Base-by-base conservation (phyloP, 2,329 filamentous ascomycete species). In the Arthrocladium fulminans region DNA sequence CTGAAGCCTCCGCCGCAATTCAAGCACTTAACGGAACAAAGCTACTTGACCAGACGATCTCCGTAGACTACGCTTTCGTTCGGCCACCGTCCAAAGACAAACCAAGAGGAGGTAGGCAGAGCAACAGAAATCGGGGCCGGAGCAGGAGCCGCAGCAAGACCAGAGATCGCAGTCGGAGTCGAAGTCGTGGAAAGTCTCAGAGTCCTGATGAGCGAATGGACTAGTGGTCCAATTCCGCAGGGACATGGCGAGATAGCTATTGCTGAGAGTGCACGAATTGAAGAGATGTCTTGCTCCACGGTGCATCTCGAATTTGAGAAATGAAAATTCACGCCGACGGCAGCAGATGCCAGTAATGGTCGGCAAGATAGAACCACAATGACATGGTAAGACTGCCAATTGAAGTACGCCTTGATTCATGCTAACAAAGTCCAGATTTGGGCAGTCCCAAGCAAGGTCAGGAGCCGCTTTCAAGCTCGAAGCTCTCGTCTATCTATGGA, bases 1-100 rank as follows among this genome's bases (percentile, higher is more conserved):
- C 73, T 45, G 79, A 83, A 65, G 80, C 80, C n/a, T 72, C 72
- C 45, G 76, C 75, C 27, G 80, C 80, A 3, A 79, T 83, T 60
- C 73, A 79, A 60, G 75, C 73, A 52, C 74, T 79, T 20, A 76
- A 82, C 54, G 76, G 73, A 39, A 65, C 73, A 45, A 79, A 82
- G 61, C 64, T 83, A 43, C 75, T 83, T 23, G 80, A 83, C 53
- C 79, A 83, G 64, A 80, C 77, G n/a, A 72, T 83, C 51, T 65
- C 67, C 12, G 80, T 83, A 39, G 80, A 83, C 63, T 83, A 77
- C 56, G 80, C 79, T 2, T 83, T 83, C 59, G 80, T 83, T 45
- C 71, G 80, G 41, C 79, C 76, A 22, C 75, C 79, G n/a, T 75
- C 71, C 4, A 66, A 72, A 37, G 68, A 67, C 52, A 72, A 73